Evolutionary conservation across 2,329 filamentous ascomycete genomes (phyloP), one percentile per base, ranked within the genome.

Genomic region (Diaporthe amygdali): DNA sequence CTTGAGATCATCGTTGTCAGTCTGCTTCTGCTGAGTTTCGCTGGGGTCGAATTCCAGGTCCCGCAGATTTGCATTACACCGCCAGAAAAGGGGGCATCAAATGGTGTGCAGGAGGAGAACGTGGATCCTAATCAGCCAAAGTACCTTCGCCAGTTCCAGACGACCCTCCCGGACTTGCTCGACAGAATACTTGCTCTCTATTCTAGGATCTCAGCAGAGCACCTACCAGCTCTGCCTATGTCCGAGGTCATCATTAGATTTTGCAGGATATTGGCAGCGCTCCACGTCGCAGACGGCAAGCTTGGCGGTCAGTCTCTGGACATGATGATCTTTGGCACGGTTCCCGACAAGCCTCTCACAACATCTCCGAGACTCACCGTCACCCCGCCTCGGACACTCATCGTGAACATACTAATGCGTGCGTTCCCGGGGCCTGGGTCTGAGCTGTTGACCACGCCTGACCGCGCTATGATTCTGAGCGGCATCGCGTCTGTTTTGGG

Each of bases 401-500:
- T 96, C 73, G 85, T 89, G 6, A 87, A 84, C 39, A 85, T 91
- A 17, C 79, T 94, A 5, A 92, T 94, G 80, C 89, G 88, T 74
- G 93, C 92, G 7, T 91, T 94, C 70, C 94, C 93, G 12, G 88
- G 89, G 5, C 88, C 89, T 5, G 86, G 89, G 8, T 87, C 91
- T 0, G 92, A 93, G 74, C 79, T 89, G 34, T 84, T 97, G 66
- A 92, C 92, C 3, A 89, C 92, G 5, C 90, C 91, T 12, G 95
- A 97, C 80, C 88, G 93, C 27, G 90, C 94, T 14, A 90, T 93
- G 12, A 92, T 98, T 44, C 85, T 98, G 20, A 92, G 94, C 75
- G 96, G 95, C 15, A 94, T 98, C 74, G 92, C 94, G 9, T 91
- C 93, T n/a, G 90, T 97, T n/a, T 85, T 98, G 12, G 93, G 94